phyloP scores from a whole-genome alignment of 2,329 filamentous ascomycete species.

The Colletotrichum sublineola region DNA sequence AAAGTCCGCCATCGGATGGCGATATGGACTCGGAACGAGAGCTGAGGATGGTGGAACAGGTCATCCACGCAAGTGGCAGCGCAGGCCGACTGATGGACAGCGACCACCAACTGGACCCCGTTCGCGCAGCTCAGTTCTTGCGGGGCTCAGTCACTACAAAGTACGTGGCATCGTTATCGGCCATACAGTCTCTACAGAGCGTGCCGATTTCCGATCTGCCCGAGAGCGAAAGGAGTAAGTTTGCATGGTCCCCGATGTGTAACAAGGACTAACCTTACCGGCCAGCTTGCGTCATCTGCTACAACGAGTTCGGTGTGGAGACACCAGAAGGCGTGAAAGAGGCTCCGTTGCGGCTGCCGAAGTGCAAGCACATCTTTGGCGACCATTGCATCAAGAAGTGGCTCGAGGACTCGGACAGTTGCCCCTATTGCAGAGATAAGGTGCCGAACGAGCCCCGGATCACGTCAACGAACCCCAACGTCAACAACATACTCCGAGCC shows the following conservation, averaged over 20 bases:
- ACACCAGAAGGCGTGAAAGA: conserved; percentile 72
- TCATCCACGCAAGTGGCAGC: conserved; percentile 14
- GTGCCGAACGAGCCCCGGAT: conserved; percentile 62
- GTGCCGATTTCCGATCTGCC: conserved; percentile 61
- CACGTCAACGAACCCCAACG: conserved; percentile 13
- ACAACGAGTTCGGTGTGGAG: conserved; percentile 70
- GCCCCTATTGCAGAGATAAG: conserved; percentile 74
- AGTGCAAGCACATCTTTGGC: conserved; percentile 75
- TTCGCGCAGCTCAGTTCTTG: conserved; percentile 60
- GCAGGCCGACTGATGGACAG: conserved; percentile 1
- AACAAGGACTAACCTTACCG: conserved; percentile 14
- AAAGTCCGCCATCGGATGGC: conserved; percentile 30
- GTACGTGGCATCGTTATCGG: conserved; percentile 62
- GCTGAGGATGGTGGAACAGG: conserved; percentile 40
- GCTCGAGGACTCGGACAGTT: conserved; percentile 73
- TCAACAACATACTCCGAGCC: conserved; percentile 10
- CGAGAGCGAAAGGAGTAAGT: conserved; percentile 63
- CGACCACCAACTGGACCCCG: conserved; percentile 45
- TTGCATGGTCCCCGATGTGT: background rate
- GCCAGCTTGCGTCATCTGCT: conserved; percentile 73
- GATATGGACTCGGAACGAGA: conserved; percentile 26
- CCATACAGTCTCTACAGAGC: conserved; percentile 61
- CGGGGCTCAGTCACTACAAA: conserved; percentile 60
- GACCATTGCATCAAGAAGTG: conserved; percentile 75
- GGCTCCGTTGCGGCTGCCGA: conserved; percentile 68